phyloP scores from a whole-genome alignment of 208 protist genomes.

The Entamoeba dispar region DNA sequence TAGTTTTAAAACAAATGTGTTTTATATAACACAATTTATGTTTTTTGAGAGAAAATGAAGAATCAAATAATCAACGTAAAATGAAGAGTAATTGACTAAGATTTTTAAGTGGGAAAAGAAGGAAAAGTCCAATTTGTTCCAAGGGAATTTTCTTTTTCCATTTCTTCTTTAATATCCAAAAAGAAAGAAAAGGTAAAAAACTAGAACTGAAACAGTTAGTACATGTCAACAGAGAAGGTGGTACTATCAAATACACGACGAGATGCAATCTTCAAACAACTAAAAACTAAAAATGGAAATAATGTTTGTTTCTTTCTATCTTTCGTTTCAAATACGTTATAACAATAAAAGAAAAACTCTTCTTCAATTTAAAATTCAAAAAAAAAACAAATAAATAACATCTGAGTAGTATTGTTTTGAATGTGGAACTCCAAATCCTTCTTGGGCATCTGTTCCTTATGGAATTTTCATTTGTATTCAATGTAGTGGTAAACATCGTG shows the following conservation, averaged over 20 bases:
- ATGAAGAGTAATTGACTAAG: too few species aligned
- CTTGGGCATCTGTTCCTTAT: slow-evolving; percentile 39
- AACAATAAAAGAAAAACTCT: not conserved
- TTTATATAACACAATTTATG: too few species aligned
- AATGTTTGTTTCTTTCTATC: not conserved
- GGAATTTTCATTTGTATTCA: slow-evolving; percentile 42
- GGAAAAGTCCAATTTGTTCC: too few species aligned
- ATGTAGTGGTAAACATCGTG: slow-evolving; percentile 35
- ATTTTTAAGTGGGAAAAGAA: too few species aligned
- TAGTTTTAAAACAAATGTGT: too few species aligned
- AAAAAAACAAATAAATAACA: not conserved
- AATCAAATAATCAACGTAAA: too few species aligned
- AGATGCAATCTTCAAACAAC: not conserved
- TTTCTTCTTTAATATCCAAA: too few species aligned
- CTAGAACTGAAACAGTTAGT: not conserved
- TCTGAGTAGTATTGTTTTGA: not conserved
- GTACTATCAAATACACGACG: not conserved
- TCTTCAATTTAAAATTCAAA: not conserved
- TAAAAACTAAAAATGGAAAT: not conserved
- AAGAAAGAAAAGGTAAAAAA: too few species aligned
- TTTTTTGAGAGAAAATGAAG: too few species aligned
- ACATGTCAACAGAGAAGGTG: not conserved
- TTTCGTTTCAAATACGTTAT: not conserved
- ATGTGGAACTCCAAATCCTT: slow-evolving; percentile 17
- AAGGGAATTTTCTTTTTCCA: too few species aligned